Evolutionary conservation across 768 basidiomycete species (phyloP).

Genomic region (Pulveroboletus sp.): DNA sequence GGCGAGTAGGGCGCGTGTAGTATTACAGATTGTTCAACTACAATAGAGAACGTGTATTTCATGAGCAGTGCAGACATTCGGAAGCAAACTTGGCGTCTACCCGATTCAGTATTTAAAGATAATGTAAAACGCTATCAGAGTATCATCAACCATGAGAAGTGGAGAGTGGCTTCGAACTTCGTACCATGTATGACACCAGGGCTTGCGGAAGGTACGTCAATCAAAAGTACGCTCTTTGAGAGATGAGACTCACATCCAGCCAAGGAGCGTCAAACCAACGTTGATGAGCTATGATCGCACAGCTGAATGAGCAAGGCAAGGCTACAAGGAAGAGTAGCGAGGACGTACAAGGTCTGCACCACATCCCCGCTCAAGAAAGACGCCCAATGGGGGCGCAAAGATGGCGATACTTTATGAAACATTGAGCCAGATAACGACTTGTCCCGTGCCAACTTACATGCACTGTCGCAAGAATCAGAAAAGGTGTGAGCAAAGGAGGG

Average conservation of each 20-base stretch:
- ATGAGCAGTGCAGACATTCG: background rate
- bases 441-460: constrained; percentile 33
- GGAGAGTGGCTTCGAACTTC: constrained; percentile 1
- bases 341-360: constrained; percentile 65
- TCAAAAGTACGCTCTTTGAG: background rate
- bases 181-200: constrained; percentile 76
- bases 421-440: constrained; percentile 11
- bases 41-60: no score
- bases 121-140: constrained; percentile 67
- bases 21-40: constrained; percentile 6
- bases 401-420: constrained; percentile 52
- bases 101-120: constrained; percentile 66
- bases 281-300: constrained; percentile 55
- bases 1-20: constrained; percentile 8
- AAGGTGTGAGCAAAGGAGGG: background rate
- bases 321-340: background rate
- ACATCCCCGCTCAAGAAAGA: constrained; percentile 88
- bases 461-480: constrained; percentile 33
- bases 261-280: constrained; percentile 74
- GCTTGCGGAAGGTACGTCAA: constrained; percentile 34
- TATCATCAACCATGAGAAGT: constrained; percentile 10
- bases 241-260: constrained; percentile 61
- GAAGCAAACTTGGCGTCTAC: no score
- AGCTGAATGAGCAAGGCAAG: background rate
- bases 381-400: constrained; percentile 79